phyloP scores from a whole-genome alignment of 2,329 filamentous ascomycete genomes.

The Clarireedia homoeocarpa region DNA sequence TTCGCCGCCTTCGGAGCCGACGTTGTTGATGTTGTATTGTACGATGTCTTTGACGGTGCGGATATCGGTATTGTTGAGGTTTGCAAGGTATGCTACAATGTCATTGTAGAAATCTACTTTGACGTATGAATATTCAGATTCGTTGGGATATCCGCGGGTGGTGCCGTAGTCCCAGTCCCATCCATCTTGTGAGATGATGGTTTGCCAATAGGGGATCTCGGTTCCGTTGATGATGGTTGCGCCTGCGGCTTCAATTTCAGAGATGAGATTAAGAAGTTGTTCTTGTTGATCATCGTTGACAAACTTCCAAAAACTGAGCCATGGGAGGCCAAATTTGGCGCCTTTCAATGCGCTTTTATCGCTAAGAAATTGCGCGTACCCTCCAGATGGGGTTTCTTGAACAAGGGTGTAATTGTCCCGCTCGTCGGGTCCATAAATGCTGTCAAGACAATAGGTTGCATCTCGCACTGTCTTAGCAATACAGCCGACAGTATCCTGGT shows the following conservation, averaged over 20 bases:
- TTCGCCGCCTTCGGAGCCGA: conserved; percentile 58
- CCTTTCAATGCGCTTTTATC: conserved; percentile 41
- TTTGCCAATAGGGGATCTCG: conserved; percentile 56
- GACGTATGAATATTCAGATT: conserved; percentile 66
- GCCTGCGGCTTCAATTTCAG: conserved; percentile 49
- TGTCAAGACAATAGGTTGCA: conserved; percentile 57
- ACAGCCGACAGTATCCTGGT: conserved; percentile 62
- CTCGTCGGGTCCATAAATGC: conserved; percentile 56
- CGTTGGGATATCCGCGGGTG: conserved; percentile 55
- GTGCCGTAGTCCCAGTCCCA: conserved; percentile 69
- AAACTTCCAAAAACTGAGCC: conserved; percentile 62
- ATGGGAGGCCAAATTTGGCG: conserved; percentile 63
- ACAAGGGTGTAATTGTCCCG: conserved; percentile 59
- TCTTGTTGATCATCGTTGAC: conserved; percentile 47
- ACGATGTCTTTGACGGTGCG: conserved; percentile 57
- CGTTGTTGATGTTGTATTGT: conserved; percentile 54
- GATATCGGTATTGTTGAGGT: conserved; percentile 47
- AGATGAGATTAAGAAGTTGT: conserved; percentile 43
- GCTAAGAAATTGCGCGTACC: conserved; percentile 43
- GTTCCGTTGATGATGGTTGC: conserved; percentile 63
- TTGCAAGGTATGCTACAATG: conserved; percentile 35
- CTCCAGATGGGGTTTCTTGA: conserved; percentile 45
- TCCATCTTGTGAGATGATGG: conserved; percentile 55
- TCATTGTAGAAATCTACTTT: conserved; percentile 63
- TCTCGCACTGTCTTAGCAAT: conserved; percentile 64